These are phyloP conservation scores for Curvularia eragrostidis DNA, from an alignment of 2,329 filamentous ascomycete genomes.

Conservation along the genomic window DNA sequence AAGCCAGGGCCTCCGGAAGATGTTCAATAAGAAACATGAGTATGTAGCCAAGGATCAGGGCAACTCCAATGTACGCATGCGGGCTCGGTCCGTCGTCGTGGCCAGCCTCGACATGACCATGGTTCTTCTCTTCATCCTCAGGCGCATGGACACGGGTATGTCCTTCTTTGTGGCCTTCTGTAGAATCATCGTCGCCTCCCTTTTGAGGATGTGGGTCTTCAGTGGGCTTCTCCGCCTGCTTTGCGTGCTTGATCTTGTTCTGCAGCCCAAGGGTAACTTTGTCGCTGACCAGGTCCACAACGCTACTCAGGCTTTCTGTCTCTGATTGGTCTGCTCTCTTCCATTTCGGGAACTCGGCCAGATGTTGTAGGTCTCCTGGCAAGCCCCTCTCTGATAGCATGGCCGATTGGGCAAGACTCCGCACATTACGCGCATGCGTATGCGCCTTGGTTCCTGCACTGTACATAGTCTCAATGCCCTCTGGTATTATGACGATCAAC, in stretches of 20 bases:
- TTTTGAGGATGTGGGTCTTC: conserved; percentile 41
- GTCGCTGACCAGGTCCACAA: conserved; percentile 25
- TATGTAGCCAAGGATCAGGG: conserved; percentile 86
- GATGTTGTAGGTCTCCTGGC: conserved; percentile 36
- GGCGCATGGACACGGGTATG: conserved; percentile 47
- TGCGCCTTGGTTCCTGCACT: conserved; percentile 53
- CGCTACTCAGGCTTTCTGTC: conserved; percentile 20
- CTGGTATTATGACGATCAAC: conserved; percentile 95
- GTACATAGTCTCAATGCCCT: conserved; percentile 91
- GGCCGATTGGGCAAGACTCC: conserved; percentile 29
- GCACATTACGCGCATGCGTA: conserved; percentile 32
- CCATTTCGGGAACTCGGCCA: conserved; percentile 30
- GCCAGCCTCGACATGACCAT: conserved; percentile 52
- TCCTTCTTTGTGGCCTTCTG: conserved; percentile 47
- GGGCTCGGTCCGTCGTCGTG: conserved; percentile 55
- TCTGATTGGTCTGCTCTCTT: conserved; percentile 30
- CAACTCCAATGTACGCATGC: conserved; percentile 83
- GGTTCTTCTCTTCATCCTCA: conserved; percentile 48
- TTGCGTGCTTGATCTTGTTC: conserved; percentile 32
- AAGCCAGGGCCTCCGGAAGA: conserved; percentile 42
- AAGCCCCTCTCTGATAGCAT: conserved; percentile 35
- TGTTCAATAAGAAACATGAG: conserved; percentile 94
- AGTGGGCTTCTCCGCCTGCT: conserved; percentile 29
- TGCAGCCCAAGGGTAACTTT: conserved; percentile 30
- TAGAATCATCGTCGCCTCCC: conserved; percentile 49